Conservation (phyloP, 129 eudicot species). For the Saussurea involucrata region DNA sequence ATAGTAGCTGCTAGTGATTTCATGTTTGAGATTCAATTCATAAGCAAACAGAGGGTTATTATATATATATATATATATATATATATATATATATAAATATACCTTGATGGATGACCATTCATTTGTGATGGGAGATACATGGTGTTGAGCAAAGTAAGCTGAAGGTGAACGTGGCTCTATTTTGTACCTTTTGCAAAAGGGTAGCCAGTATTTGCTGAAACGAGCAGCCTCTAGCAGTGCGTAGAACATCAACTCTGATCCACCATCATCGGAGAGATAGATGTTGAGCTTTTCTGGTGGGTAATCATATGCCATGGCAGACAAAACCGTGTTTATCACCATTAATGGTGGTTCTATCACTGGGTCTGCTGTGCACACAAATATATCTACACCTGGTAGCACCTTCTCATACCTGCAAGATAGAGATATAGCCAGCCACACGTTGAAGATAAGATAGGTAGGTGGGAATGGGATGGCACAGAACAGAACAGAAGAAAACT, state of each 20-base stretch:
- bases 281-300: slow-evolving; percentile 30
- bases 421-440: neutral
- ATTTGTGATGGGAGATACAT: neutral
- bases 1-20: neutral
- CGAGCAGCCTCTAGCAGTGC: slow-evolving; percentile 22
- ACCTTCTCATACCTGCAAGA: slow-evolving; percentile 30
- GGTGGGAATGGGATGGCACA: neutral
- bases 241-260: slow-evolving; percentile 30
- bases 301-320: slow-evolving; percentile 35
- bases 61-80: neutral
- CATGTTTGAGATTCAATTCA: neutral
- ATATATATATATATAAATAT: neutral
- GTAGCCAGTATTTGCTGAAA: slow-evolving; percentile 23
- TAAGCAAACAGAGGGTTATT: neutral
- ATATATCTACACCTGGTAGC: slow-evolving; percentile 33
- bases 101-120: slow-evolving; percentile 31
- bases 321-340: slow-evolving; percentile 40
- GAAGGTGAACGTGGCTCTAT: slow-evolving; percentile 26
- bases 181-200: slow-evolving; percentile 21
- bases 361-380: slow-evolving; percentile 37
- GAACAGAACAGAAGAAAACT: neutral
- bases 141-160: slow-evolving; percentile 10
- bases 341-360: slow-evolving; percentile 35
- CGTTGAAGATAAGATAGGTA: neutral
- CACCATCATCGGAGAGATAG: slow-evolving; percentile 34